These are phyloP conservation scores for Oleoguttula mirabilis DNA, from an alignment of 495 filamentous ascomycete species.

Conservation along the genomic window DNA sequence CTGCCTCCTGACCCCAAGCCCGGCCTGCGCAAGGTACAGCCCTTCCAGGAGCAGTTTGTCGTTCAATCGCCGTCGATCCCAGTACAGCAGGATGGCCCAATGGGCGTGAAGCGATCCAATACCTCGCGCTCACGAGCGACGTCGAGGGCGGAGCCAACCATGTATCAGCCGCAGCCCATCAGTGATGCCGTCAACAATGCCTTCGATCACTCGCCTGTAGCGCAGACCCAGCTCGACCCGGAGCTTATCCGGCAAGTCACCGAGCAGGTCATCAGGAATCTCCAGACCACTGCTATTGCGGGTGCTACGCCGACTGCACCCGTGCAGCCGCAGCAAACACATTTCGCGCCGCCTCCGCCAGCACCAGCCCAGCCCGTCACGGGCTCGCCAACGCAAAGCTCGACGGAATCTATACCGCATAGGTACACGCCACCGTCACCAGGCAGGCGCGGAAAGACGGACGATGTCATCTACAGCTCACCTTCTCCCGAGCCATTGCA, in stretches of 20 bases:
- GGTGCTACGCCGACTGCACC: slow-evolving; percentile 5
- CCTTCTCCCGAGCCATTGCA: slow-evolving; percentile 10
- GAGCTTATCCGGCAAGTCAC: slow-evolving; percentile 30
- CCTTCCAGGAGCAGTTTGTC: neutral
- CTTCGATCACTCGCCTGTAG: slow-evolving; percentile 26
- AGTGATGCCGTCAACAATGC: slow-evolving; percentile 30
- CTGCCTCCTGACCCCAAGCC: slow-evolving; percentile 11
- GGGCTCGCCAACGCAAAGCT: slow-evolving; percentile 15
- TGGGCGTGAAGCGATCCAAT: neutral
- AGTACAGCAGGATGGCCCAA: too few relatives aligned
- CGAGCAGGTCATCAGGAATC: slow-evolving; percentile 27
- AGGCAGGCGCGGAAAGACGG: slow-evolving; percentile 24
- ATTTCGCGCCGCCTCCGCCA: slow-evolving; percentile 19
- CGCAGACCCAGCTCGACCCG: slow-evolving; percentile 27
- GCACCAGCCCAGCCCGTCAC: slow-evolving; percentile 15
- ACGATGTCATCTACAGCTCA: slow-evolving; percentile 11
- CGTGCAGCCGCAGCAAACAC: slow-evolving; percentile 3
- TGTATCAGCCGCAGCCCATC: slow-evolving; percentile 27
- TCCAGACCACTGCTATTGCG: slow-evolving; percentile 10
- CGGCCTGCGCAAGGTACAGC: neutral
- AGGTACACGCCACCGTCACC: slow-evolving; percentile 36
- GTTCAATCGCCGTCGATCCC: too few relatives aligned
- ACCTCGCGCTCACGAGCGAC: slow-evolving; percentile 21
- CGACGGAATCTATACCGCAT: slow-evolving; percentile 21
- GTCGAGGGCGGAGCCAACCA: slow-evolving; percentile 10